Conservation (phyloP, 257 asterid species). For the Solanum neorickii region DNA sequence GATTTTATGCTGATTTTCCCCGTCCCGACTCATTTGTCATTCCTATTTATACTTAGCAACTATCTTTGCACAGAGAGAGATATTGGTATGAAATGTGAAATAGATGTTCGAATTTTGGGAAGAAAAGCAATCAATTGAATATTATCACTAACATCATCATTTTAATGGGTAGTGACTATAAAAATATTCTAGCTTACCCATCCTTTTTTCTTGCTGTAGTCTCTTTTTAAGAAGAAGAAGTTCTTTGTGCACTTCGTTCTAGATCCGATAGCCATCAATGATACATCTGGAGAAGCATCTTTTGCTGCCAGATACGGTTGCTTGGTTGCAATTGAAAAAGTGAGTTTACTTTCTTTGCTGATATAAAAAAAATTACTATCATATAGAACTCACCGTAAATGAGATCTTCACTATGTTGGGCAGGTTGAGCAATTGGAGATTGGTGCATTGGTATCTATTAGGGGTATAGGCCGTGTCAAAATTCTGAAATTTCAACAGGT, state of each 20-base stretch:
- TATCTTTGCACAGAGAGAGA: not conserved
- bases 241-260: slow-evolving; percentile 70
- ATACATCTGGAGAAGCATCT: slow-evolving; percentile 49
- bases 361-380: not conserved
- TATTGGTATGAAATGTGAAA: not conserved
- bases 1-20: too few relatives aligned
- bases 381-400: not conserved
- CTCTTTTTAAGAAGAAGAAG: slow-evolving; percentile 42
- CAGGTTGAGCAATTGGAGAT: slow-evolving; percentile 64
- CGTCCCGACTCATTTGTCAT: too few relatives aligned
- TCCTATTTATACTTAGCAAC: not conserved
- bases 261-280: slow-evolving; percentile 51
- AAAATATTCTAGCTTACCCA: not conserved
- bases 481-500: slow-evolving; percentile 51
- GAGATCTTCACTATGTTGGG: not conserved
- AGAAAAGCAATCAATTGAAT: not conserved
- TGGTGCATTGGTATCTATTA: slow-evolving; percentile 65
- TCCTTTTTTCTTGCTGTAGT: slow-evolving; percentile 18
- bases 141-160: not conserved
- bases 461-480: slow-evolving; percentile 74
- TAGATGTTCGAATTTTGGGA: not conserved
- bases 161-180: not conserved
- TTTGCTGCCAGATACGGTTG: slow-evolving; percentile 69
- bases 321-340: slow-evolving; percentile 68
- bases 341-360: slow-evolving; percentile 19